Conservation (phyloP, 352 stramenopile genomes). For the Globisporangium emineosum region DNA sequence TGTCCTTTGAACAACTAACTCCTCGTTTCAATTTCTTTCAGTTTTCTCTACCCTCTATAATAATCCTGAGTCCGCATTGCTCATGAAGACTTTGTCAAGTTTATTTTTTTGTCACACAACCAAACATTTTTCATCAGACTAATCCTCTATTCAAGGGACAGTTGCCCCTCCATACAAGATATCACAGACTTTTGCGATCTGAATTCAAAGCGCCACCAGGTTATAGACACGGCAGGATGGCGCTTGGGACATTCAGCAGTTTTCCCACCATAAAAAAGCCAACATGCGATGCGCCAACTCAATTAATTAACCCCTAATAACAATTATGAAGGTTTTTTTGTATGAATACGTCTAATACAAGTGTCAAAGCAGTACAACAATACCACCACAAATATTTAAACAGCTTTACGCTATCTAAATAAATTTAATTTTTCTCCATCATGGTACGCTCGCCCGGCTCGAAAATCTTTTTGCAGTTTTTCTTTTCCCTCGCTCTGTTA, state of each 20-base stretch:
- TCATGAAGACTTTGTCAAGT: no score
- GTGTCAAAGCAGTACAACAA: no score
- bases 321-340: no score
- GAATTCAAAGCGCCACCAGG: neutral
- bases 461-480: slow-evolving; percentile 1
- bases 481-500: slow-evolving; percentile 1
- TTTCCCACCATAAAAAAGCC: slow-evolving; percentile 3
- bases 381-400: no score
- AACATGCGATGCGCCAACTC: slow-evolving; percentile 17
- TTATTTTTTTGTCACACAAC: no score
- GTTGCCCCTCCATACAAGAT: neutral
- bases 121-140: neutral
- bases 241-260: slow-evolving; percentile 11
- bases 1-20: neutral
- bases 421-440: neutral
- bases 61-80: no score
- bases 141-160: neutral
- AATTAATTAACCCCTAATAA: no score
- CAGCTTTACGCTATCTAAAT: rapidly evolving
- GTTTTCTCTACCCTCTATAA: neutral
- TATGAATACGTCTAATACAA: no score
- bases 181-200: neutral
- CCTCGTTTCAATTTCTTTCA: neutral
- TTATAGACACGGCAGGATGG: neutral
- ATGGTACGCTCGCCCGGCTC: neutral